Conservation (phyloP, 2,329 filamentous ascomycete species). For the Aspergillus quadrilineatus region DNA sequence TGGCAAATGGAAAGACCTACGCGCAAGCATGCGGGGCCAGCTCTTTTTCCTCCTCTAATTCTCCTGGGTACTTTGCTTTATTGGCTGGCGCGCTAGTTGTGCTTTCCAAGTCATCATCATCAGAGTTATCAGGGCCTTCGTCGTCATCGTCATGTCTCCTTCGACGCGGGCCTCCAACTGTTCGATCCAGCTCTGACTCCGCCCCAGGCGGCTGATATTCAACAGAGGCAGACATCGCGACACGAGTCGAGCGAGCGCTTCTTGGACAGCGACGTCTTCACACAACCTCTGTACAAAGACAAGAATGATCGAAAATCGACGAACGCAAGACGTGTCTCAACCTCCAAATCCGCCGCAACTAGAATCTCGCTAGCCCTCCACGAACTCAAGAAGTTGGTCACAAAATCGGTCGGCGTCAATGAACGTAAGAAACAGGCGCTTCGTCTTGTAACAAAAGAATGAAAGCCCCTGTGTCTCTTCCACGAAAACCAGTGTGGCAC, state of each 20-base stretch:
- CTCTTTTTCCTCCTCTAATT: slow-evolving; percentile 79
- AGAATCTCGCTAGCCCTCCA: slow-evolving; percentile 6
- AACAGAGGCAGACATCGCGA: slow-evolving; percentile 76
- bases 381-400: slow-evolving; percentile 2
- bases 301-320: background rate
- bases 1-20: slow-evolving; percentile 55
- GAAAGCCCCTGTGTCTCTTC: slow-evolving; percentile 18
- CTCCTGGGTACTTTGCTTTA: slow-evolving; percentile 59
- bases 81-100: slow-evolving; percentile 80
- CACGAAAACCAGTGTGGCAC: slow-evolving; percentile 26
- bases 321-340: background rate
- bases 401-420: slow-evolving; percentile 15
- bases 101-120: slow-evolving; percentile 78
- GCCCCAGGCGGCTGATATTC: slow-evolving; percentile 69
- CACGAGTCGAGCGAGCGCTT: slow-evolving; percentile 79
- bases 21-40: slow-evolving; percentile 93
- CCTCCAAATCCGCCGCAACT: slow-evolving; percentile 7
- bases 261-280: slow-evolving; percentile 69
- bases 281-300: background rate
- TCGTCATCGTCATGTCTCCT: slow-evolving; percentile 84
- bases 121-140: slow-evolving; percentile 75
- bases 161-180: slow-evolving; percentile 59
- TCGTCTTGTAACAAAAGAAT: slow-evolving; percentile 18
- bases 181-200: slow-evolving; percentile 68
- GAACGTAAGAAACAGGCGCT: slow-evolving; percentile 29